Conservation (phyloP, 23 red algal genomes). For the Pyropia yezoensis region DNA sequence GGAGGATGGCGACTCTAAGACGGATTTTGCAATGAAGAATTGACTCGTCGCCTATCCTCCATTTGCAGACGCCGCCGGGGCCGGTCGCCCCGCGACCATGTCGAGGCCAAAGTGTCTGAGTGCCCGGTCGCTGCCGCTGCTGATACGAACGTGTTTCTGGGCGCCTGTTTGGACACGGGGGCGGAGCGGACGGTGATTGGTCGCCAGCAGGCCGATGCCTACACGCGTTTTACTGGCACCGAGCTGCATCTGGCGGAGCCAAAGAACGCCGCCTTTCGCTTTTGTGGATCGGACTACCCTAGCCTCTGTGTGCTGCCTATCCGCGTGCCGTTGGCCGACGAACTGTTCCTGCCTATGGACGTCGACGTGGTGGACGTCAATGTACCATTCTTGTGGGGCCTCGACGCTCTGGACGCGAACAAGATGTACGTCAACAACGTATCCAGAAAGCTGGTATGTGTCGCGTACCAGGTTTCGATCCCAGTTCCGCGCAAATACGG, state of each 20-base stretch:
- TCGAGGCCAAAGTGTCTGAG: background rate
- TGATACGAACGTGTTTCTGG: background rate
- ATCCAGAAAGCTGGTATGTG: too few species aligned
- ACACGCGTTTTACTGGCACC: background rate
- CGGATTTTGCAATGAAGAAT: background rate
- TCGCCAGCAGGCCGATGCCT: background rate
- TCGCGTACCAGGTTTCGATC: background rate
- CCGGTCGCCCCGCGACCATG: background rate
- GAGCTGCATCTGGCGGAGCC: too few species aligned
- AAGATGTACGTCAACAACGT: too few species aligned
- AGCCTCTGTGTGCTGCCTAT: too few species aligned
- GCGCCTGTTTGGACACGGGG: background rate
- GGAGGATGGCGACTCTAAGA: background rate
- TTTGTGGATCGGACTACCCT: too few species aligned
- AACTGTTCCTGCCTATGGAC: too few species aligned
- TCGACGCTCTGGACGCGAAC: too few species aligned
- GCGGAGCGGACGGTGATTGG: background rate
- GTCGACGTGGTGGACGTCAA: too few species aligned
- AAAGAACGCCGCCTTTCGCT: too few species aligned
- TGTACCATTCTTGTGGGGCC: too few species aligned
- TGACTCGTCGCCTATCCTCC: too few species aligned
- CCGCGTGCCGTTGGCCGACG: too few species aligned
- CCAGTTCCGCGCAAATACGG: conserved; percentile 1
- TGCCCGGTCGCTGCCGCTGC: background rate
- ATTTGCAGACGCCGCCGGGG: background rate